Base-by-base conservation (phyloP, 2,329 filamentous ascomycete species). In the Helotiales sp. region DNA sequence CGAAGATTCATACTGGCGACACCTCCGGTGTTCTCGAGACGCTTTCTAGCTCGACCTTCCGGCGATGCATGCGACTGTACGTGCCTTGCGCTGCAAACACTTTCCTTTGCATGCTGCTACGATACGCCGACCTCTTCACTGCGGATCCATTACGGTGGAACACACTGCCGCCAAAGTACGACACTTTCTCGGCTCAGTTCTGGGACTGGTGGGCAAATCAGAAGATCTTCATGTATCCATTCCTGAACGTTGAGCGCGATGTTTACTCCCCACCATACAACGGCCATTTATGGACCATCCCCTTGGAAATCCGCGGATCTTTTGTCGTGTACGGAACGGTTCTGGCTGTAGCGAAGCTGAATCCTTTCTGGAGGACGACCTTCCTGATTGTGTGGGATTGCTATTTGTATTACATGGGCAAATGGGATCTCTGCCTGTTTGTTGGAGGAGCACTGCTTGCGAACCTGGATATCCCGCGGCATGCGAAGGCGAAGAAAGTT, bases 31-130 rank as follows among this genome's bases (percentile, higher is more conserved):
- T 78, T 63, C 77, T 78, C 58, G 70, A 75, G 1, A 76, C 77
- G 0, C 75, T 84, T 2, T 77, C 79, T 0, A 82, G 80, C 15
- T 80, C 80, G 6, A 76, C 80, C 1, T 82, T 84, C 67, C 78
- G 82, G 8, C 77, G 82, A 6, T 78, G 79, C 2, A 73, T 83
- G 28, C 76, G 82, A 6, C 76, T 84, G 1, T 82, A 80, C 65
- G 76, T 81, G 3, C 82, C 82, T 0, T 80, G 79, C 30, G 30
- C 63, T 6, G 78, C 77, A 7, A 81, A 80, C 26, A 83, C 81
- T 0, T 78, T 81, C 55, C 71, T 79, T 22, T 59, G 79, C 57
- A 75, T 79, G 52, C 34, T 78, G 11, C 64, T 81, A 30, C 80
- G 64, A 30, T 72, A 17, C 75, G 78, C 11, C 72, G 70, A 62